Percentiles rank a stretch among this genome's conserved stretches.
Conservation (phyloP, 495 filamentous ascomycete species). For the Chaetomium cochliodes region DNA sequence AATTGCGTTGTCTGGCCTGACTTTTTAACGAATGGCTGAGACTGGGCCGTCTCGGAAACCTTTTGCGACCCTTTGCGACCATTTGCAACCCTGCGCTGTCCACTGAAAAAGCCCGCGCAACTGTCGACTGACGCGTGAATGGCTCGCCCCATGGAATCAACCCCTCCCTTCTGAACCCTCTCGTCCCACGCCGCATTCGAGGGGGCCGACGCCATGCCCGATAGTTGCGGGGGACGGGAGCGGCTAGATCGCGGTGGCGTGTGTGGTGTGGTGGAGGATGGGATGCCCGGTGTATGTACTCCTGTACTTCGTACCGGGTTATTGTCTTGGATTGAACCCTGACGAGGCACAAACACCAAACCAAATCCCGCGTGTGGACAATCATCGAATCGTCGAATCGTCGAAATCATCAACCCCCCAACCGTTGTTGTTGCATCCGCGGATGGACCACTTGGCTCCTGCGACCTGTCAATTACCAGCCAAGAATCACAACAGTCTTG, state of each 20-base stretch:
- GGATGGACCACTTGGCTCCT: slow-evolving; percentile 5
- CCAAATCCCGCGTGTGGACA: slow-evolving; percentile 10
- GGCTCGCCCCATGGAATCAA: slow-evolving; percentile 2
- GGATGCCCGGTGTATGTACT: neutral
- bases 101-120: slow-evolving; percentile 10
- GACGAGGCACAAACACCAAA: neutral
- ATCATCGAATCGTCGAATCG: neutral
- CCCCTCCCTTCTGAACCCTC: neutral
- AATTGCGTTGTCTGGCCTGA: neutral
- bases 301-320: neutral
- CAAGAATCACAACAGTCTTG: neutral
- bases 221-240: neutral
- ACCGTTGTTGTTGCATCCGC: neutral
- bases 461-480: slow-evolving; percentile 22
- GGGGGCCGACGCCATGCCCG: neutral
- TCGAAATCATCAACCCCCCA: neutral
- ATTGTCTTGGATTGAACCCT: neutral
- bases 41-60: slow-evolving; percentile 17
- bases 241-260: neutral
- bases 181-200: neutral
- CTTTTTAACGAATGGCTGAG: slow-evolving; percentile 22
- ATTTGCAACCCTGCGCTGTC: neutral
- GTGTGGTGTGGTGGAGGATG: no score
- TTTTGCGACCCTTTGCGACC: no score
- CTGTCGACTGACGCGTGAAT: neutral